phyloP scores from a whole-genome alignment of 805 yeast genomes.

The Starmerella sp. region DNA sequence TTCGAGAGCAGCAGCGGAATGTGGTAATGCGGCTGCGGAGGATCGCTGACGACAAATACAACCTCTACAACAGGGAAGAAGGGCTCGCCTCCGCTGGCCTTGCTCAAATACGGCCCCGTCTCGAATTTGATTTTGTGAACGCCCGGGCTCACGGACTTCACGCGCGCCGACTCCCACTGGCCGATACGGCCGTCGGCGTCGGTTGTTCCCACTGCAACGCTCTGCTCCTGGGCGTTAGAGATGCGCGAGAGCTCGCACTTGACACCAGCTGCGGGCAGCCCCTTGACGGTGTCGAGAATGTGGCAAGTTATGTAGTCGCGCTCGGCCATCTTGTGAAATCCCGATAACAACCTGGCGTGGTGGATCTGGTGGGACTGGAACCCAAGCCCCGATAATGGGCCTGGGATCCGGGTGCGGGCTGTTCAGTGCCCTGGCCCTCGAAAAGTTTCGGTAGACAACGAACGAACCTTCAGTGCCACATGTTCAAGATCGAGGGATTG shows the following conservation, averaged over 20 bases:
- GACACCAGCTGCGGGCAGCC: conserved; percentile 74
- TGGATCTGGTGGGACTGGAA: not conserved
- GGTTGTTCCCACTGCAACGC: conserved; percentile 57
- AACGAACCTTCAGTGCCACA: not conserved
- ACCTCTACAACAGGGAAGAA: conserved; percentile 87
- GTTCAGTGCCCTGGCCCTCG: not conserved
- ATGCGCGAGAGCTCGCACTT: conserved; percentile 38
- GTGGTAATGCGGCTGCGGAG: conserved; percentile 75
- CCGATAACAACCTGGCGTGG: not conserved
- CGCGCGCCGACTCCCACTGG: conserved; percentile 40
- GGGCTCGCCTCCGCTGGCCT: conserved; percentile 20
- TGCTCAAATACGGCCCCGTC: conserved; percentile 52
- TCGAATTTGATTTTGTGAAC: conserved; percentile 66
- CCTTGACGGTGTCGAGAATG: conserved; percentile 70
- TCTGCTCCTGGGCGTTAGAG: conserved; percentile 26
- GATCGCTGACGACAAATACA: conserved; percentile 51
- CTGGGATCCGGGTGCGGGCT: not conserved
- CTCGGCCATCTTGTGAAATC: conserved; percentile 11
- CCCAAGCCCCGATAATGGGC: not conserved
- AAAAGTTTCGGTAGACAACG: not conserved
- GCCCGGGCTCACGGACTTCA: conserved; percentile 41
- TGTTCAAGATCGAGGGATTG: conserved; percentile 19
- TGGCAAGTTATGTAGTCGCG: conserved; percentile 73
- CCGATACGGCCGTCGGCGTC: conserved; percentile 72
- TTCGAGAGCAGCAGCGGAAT: conserved; percentile 76